A percentile compares a stretch with the other conserved stretches of the same genome.
Evolutionary conservation across 805 yeast genomes (phyloP).

Genomic region (Helenozyma baotianmanensis): DNA sequence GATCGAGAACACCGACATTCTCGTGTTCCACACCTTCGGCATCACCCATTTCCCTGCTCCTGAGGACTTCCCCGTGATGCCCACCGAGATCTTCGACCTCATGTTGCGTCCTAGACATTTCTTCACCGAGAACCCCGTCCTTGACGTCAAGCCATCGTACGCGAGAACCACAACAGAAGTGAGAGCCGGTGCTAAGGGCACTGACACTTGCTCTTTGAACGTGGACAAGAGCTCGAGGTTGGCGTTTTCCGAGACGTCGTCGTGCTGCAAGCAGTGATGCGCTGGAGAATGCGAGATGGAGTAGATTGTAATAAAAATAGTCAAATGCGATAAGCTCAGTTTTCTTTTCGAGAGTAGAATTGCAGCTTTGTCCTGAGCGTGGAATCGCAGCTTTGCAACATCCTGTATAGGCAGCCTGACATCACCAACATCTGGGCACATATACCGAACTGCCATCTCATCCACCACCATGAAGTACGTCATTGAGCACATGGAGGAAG

Average conservation of each 20-base stretch:
- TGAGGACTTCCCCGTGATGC: conserved; percentile 88
- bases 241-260: conserved; percentile 41
- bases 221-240: conserved; percentile 48
- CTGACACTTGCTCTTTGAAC: conserved; percentile 30
- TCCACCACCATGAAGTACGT: conserved; percentile 66
- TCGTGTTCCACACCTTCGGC: conserved; percentile 79
- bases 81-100: conserved; percentile 74
- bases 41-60: conserved; percentile 85
- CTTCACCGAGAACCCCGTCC: conserved; percentile 71
- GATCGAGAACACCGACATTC: conserved; percentile 65
- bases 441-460: background rate
- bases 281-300: no score
- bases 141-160: conserved; percentile 66
- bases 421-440: no score
- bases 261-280: conserved; percentile 23
- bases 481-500: conserved; percentile 96
- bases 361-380: no score
- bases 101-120: conserved; percentile 75
- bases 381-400: no score
- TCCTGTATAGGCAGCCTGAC: no score
- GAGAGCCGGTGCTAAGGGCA: conserved; percentile 32
- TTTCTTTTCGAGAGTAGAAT: no score
- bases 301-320: no score
- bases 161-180: conserved; percentile 40
- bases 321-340: background rate